Percentiles rank a stretch among this genome's conserved stretches.
Conservation (phyloP, 768 basidiomycete species). For the Fibroporia radiculosa region DNA sequence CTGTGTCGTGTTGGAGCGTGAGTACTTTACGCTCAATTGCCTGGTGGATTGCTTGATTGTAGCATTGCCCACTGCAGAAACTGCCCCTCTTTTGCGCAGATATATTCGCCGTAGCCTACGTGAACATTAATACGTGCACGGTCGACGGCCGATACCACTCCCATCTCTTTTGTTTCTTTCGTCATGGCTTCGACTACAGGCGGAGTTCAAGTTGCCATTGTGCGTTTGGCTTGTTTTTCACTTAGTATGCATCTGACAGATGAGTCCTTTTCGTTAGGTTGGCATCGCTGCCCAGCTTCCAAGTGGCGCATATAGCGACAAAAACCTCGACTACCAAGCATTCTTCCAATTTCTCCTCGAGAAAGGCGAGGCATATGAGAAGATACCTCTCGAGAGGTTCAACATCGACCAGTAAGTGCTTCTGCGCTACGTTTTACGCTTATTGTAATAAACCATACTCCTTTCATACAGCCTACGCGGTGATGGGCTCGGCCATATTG, state of each 20-base stretch:
- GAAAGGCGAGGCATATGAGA: constrained; percentile 25
- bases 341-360: constrained; percentile 32
- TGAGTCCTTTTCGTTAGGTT: constrained; percentile 22
- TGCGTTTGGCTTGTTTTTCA: not conserved
- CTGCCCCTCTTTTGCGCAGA: too few relatives aligned
- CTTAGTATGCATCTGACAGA: not conserved
- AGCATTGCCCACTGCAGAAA: too few relatives aligned
- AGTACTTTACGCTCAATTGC: too few relatives aligned
- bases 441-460: not conserved
- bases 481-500: constrained; percentile 10
- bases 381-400: constrained; percentile 25
- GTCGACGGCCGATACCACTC: too few relatives aligned
- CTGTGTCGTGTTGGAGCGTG: too few relatives aligned
- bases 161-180: too few relatives aligned
- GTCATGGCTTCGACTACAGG: too few relatives aligned
- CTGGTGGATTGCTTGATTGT: too few relatives aligned
- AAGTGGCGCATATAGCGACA: constrained; percentile 18
- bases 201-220: not conserved
- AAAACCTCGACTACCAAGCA: constrained; percentile 26
- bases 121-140: too few relatives aligned
- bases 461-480: not conserved
- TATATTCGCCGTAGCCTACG: too few relatives aligned
- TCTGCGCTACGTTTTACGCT: not conserved
- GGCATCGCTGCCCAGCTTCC: constrained; percentile 35
- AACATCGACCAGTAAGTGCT: constrained; percentile 25